These are phyloP conservation scores for Hyphodiscus sp. DNA, from an alignment of 2,329 filamentous ascomycete genomes.

Conservation along the genomic window DNA sequence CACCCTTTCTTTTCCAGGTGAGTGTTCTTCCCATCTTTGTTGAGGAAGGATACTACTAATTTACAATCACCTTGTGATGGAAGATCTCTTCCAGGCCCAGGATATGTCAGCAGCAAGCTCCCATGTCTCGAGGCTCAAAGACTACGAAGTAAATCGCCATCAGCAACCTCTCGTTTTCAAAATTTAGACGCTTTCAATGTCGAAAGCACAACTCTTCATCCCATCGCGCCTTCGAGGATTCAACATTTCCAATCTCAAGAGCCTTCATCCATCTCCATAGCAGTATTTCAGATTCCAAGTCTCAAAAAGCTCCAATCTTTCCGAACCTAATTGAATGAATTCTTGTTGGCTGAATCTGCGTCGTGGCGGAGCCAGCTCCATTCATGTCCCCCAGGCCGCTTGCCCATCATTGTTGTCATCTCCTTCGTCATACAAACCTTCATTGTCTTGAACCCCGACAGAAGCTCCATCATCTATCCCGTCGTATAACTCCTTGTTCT, in stretches of 20 bases:
- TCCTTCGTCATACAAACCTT: not conserved
- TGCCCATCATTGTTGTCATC: not conserved
- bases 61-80: not conserved
- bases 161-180: not conserved
- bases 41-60: conserved; percentile 30
- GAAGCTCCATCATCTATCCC: conserved; percentile 1
- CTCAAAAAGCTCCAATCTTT: not conserved
- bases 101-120: too few relatives aligned
- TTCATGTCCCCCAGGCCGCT: not conserved
- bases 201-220: too few relatives aligned
- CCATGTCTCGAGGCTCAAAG: too few relatives aligned
- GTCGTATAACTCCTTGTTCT: conserved; percentile 11
- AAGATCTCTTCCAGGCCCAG: too few relatives aligned
- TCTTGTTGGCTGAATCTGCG: too few relatives aligned
- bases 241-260: not conserved
- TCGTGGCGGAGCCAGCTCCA: too few relatives aligned
- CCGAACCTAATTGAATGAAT: not conserved
- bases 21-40: conserved; percentile 9
- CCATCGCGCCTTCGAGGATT: too few relatives aligned
- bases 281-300: too few relatives aligned
- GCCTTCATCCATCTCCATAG: too few relatives aligned
- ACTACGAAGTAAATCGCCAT: not conserved
- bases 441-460: not conserved
- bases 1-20: conserved; percentile 24
- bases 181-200: too few relatives aligned